Percentiles rank a stretch among this genome's conserved stretches.
phyloP scores from a whole-genome alignment of 441 rosid genomes.

The California macrophylla region DNA sequence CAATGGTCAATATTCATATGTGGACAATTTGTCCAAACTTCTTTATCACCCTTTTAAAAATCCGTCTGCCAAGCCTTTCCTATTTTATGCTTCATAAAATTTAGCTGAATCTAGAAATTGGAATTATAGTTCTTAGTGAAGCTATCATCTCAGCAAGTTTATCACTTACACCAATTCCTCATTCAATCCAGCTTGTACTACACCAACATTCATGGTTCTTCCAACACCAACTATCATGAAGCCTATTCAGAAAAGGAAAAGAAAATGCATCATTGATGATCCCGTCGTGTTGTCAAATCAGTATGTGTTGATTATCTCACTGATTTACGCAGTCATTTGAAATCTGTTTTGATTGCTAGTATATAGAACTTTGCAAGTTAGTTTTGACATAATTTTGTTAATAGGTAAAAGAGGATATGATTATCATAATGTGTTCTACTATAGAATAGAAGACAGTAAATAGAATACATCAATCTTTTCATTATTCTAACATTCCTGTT shows the following conservation, averaged over 20 bases:
- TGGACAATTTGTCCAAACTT: conserved; percentile 6
- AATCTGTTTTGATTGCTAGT: not conserved
- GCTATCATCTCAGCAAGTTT: not conserved
- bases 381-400: not conserved
- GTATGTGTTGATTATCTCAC: conserved; percentile 36
- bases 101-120: conserved; percentile 1
- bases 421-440: not conserved
- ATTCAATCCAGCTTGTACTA: not conserved
- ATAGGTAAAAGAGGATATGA: not conserved
- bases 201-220: not conserved
- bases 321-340: not conserved
- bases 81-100: conserved; percentile 3
- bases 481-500: not conserved
- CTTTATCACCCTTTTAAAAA: not conserved
- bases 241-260: conserved; percentile 34
- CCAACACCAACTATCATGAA: not conserved
- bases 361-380: not conserved
- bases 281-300: conserved; percentile 43
- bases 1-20: not conserved
- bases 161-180: not conserved
- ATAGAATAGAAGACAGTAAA: not conserved
- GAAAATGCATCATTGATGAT: conserved; percentile 56
- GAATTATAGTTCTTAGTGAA: not conserved
- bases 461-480: not conserved
- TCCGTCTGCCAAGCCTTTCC: not conserved